Conservation (phyloP, 495 filamentous ascomycete genomes). For the Mycothermus thermophilus region DNA sequence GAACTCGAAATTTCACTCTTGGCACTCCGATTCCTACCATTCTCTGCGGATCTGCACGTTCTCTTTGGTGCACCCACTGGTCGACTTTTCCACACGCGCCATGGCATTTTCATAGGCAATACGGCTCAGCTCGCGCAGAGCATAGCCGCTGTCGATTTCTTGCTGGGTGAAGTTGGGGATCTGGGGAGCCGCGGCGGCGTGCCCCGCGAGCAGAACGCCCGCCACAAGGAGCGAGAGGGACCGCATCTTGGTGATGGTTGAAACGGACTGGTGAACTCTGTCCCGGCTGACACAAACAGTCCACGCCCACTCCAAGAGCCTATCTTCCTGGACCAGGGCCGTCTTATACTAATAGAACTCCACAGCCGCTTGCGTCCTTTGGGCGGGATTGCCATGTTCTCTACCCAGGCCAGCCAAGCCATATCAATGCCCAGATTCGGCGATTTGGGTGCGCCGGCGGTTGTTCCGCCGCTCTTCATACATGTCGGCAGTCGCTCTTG, state of each 20-base stretch:
- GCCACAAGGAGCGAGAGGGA: not conserved
- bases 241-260: not conserved
- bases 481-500: no score
- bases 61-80: conserved; percentile 28
- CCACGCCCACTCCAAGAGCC: no score
- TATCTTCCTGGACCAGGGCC: no score
- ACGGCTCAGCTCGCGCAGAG: conserved; percentile 19
- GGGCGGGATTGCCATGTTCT: no score
- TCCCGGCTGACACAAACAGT: no score
- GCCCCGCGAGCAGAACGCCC: conserved; percentile 1
- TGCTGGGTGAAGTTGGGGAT: conserved; percentile 18
- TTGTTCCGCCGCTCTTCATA: no score
- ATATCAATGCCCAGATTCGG: no score
- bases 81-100: conserved; percentile 17
- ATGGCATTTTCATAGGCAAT: conserved; percentile 23
- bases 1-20: not conserved
- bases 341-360: no score
- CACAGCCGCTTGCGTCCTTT: no score
- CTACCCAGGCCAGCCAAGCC: no score
- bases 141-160: conserved; percentile 27
- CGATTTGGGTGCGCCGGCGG: no score
- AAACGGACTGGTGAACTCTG: no score
- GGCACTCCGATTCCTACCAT: conserved; percentile 23
- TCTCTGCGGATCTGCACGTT: conserved; percentile 31
- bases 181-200: conserved; percentile 1